phyloP scores from a whole-genome alignment of 768 basidiomycete genomes.

The Naematelia aurantialba region DNA sequence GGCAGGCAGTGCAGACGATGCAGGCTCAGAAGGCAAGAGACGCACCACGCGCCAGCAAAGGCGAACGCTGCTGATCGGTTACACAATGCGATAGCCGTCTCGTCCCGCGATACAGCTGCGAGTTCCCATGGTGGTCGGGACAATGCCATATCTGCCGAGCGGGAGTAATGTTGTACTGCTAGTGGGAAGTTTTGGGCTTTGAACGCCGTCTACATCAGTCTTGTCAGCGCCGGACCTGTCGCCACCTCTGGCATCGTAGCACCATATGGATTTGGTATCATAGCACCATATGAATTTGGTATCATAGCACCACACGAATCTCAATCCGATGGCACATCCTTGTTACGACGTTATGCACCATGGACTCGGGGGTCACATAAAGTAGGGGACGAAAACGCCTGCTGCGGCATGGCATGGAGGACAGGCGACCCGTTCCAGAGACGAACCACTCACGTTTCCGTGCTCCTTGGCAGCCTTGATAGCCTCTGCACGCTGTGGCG shows the following conservation, averaged over 20 bases:
- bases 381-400: too few relatives aligned
- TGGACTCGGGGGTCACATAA: too few relatives aligned
- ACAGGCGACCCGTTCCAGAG: too few relatives aligned
- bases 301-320: too few relatives aligned
- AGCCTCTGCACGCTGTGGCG: constrained; percentile 68
- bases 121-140: constrained; percentile 22
- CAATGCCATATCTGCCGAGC: constrained; percentile 25
- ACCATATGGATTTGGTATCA: too few relatives aligned
- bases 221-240: too few relatives aligned
- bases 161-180: constrained; percentile 68
- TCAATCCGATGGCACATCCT: too few relatives aligned
- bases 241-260: too few relatives aligned
- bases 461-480: constrained; percentile 83
- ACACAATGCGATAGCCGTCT: constrained; percentile 80
- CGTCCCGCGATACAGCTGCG: constrained; percentile 64
- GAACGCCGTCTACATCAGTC: constrained; percentile 63
- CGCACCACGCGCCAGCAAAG: constrained; percentile 64
- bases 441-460: constrained; percentile 88
- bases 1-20: neutral
- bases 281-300: too few relatives aligned
- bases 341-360: too few relatives aligned
- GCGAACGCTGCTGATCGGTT: constrained; percentile 87
- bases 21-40: neutral
- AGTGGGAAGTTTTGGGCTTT: constrained; percentile 66
- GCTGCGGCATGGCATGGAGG: too few relatives aligned